Base-by-base conservation (phyloP, 768 basidiomycete species). In the Tulasnella sp. region DNA sequence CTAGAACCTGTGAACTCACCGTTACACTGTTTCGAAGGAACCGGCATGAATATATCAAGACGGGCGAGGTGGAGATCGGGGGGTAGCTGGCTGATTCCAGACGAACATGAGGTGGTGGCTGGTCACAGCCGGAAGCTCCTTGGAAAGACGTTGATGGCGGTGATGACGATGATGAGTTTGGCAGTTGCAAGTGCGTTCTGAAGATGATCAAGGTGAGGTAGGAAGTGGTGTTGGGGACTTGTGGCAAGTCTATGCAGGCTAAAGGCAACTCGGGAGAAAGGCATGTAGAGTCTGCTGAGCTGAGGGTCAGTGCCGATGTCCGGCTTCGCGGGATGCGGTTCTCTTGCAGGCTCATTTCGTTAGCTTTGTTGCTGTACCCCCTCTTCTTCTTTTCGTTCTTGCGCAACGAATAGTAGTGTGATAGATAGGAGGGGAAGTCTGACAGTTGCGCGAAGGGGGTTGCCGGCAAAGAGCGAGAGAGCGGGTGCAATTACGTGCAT, bases 261-360 rank as follows among this genome's bases (percentile, higher is more conserved):
- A 68, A 68, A 68, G 62, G 62, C 27, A 68, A 14, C 62, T 68
- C 62, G 62, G 62, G 62, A 68, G 31, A 27, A 68, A 68, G 62
- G 62, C 62, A 68, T 68, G 62, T 68, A 7, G 62, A 68, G 62
- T 68, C 62, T 68, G 31, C 62, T 68, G 62, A 68, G 62, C 62
- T 68, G 62, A 58, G 56, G 56, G 56, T 58, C 27, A 21, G 31
- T 36, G 52, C 62, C 62, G 62, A 68, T 68, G 62, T 68, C 62
- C 62, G 62, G 62, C 62, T 8, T 24, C 36, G 62, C 62, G 62
- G 62, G 27, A n/a, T n/a, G n/a, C 14, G 58, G 58, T 62, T 62
- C 58, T 62, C 58, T 31, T 21, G n/a, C 27, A n/a, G 24, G n/a
- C 24, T 58, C 27, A 21, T 42, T 18, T 44, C 21, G n/a, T 24